A percentile compares a stretch with the other conserved stretches of the same genome.
Evolutionary conservation across 23 red algal species (phyloP).

Genomic region (Gracilaria gracilis): DNA sequence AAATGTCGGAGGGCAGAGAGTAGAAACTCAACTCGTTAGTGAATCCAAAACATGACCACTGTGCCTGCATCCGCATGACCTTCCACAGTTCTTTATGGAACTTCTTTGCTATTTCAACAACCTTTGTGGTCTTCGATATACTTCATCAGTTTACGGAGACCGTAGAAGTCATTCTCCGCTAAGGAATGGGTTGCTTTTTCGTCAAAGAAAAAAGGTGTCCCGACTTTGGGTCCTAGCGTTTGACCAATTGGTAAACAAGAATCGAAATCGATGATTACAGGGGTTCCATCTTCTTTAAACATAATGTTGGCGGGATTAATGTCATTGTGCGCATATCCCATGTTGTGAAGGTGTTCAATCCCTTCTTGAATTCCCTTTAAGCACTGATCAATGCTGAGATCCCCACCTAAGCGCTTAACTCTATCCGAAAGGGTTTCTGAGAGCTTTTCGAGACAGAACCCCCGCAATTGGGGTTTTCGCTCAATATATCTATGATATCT

Average conservation of each 20-base stretch:
- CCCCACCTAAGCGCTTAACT: background rate
- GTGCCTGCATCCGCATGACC: too few relatives aligned
- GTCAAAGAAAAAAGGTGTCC: slow-evolving; percentile 26
- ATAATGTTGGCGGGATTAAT: slow-evolving; percentile 43
- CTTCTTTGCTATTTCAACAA: too few relatives aligned
- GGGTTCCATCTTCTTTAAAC: slow-evolving; percentile 16
- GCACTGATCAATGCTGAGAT: background rate
- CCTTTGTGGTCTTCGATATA: background rate
- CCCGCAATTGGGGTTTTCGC: background rate
- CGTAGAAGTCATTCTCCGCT: slow-evolving; percentile 35
- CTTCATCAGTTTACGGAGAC: slow-evolving; percentile 7
- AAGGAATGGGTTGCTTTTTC: slow-evolving; percentile 29
- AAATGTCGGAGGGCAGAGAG: too few relatives aligned
- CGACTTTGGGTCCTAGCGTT: background rate
- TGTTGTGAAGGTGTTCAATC: slow-evolving; percentile 9
- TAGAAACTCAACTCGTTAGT: too few relatives aligned
- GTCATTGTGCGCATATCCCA: slow-evolving; percentile 50
- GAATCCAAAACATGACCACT: too few relatives aligned
- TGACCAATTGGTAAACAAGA: slow-evolving; percentile 7
- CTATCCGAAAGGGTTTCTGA: background rate
- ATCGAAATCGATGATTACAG: slow-evolving; percentile 51
- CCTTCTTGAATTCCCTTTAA: slow-evolving; percentile 10
- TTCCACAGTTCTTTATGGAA: too few relatives aligned
- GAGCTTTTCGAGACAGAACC: slow-evolving; percentile 8
- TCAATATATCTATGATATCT: slow-evolving; percentile 17